These are phyloP conservation scores for Vaccinium darrowii DNA, from an alignment of 148 eudicot species.

Conservation along the genomic window DNA sequence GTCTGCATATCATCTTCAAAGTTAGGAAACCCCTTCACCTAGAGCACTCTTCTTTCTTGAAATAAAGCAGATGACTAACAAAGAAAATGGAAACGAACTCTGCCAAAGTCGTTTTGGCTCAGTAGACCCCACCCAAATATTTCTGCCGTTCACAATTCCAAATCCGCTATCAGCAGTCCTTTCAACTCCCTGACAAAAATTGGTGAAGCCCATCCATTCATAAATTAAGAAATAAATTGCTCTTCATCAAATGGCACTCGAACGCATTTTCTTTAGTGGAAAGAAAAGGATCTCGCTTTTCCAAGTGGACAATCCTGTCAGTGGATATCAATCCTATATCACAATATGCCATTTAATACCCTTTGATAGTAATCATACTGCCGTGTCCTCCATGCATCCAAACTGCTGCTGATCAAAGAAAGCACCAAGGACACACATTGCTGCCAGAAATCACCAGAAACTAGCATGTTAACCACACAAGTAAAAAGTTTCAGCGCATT, in stretches of 20 bases:
- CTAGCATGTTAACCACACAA: neutral
- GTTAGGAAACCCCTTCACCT: slow-evolving; percentile 10
- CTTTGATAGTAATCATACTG: slow-evolving; percentile 97
- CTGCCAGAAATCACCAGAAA: slow-evolving; percentile 47
- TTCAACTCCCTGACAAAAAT: neutral
- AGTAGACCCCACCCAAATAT: slow-evolving; percentile 4
- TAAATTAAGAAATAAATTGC: slow-evolving; percentile 1
- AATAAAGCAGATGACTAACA: neutral
- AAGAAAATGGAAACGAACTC: neutral
- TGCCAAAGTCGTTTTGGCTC: slow-evolving; percentile 7
- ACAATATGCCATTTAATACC: slow-evolving; percentile 92
- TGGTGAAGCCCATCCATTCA: neutral
- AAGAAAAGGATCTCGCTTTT: slow-evolving; percentile 11
- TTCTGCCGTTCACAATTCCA: slow-evolving; percentile 10
- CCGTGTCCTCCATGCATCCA: slow-evolving; percentile 98
- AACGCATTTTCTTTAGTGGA: neutral
- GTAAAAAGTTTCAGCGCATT: neutral
- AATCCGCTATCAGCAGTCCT: slow-evolving; percentile 2
- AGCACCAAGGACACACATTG: slow-evolving; percentile 99
- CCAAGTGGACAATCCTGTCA: slow-evolving; percentile 14
- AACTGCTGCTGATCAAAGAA: slow-evolving; percentile 94
- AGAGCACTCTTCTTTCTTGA: slow-evolving; percentile 10
- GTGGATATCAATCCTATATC: slow-evolving; percentile 17
- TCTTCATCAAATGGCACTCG: neutral
- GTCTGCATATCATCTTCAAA: slow-evolving; percentile 1